Evolutionary conservation across 768 basidiomycete genomes (phyloP).

Genomic region (Russula olivacea): DNA sequence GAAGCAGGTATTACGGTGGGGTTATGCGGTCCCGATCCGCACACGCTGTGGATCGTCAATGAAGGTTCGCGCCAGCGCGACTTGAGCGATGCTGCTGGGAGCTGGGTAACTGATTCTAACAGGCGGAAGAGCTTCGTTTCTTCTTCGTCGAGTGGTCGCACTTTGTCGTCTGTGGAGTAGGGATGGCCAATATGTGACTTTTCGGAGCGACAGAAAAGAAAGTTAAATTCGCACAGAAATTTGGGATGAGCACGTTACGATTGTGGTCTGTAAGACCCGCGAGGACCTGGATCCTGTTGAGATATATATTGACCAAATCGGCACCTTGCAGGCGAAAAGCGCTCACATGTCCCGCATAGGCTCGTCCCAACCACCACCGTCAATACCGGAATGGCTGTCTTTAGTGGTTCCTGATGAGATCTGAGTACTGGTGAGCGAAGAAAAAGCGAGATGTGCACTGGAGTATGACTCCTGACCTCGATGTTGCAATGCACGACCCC

Average conservation of each 20-base stretch:
- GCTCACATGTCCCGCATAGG: slow-evolving; percentile 90
- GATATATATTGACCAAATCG: not conserved
- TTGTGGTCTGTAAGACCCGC: slow-evolving; percentile 57
- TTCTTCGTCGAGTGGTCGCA: slow-evolving; percentile 58
- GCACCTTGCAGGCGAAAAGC: not conserved
- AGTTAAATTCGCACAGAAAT: slow-evolving; percentile 54
- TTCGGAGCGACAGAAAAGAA: not conserved
- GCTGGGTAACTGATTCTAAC: slow-evolving; percentile 62
- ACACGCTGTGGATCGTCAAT: slow-evolving; percentile 80
- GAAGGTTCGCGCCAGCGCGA: slow-evolving; percentile 89
- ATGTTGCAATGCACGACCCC: slow-evolving; percentile 89
- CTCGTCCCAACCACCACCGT: slow-evolving; percentile 82
- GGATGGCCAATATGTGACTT: not conserved
- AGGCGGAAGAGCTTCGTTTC: slow-evolving; percentile 66
- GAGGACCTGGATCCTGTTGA: slow-evolving; percentile 66
- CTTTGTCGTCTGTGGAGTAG: slow-evolving; percentile 55
- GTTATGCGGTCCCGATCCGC: slow-evolving; percentile 76
- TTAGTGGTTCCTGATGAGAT: slow-evolving; percentile 59
- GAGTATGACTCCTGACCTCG: slow-evolving; percentile 41
- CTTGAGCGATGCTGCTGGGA: slow-evolving; percentile 60
- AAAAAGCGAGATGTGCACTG: not conserved
- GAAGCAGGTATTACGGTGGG: slow-evolving; percentile 83
- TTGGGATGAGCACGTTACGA: slow-evolving; percentile 61
- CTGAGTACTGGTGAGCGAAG: slow-evolving; percentile 31
- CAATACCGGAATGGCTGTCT: slow-evolving; percentile 90